phyloP scores from a whole-genome alignment of 208 protist species.

The Herpetomonas samuelpessoai region DNA sequence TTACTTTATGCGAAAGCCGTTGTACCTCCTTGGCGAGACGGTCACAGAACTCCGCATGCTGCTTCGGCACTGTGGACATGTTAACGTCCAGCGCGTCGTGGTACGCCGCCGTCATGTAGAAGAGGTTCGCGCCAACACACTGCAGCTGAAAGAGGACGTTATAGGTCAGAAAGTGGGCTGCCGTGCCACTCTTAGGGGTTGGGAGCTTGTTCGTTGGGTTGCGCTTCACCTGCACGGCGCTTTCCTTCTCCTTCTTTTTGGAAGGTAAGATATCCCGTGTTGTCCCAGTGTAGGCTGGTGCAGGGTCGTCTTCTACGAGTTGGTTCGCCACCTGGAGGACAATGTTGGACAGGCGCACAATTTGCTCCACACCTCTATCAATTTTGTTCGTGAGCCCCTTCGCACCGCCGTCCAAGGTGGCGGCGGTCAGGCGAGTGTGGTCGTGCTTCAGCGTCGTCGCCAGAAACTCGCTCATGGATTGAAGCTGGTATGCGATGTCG shows the following conservation, averaged over 20 bases:
- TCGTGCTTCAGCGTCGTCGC: constrained; percentile 65
- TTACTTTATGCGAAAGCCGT: constrained; percentile 57
- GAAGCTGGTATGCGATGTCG: constrained; percentile 82
- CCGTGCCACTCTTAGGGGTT: constrained; percentile 36
- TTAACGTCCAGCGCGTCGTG: constrained; percentile 48
- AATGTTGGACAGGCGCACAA: constrained; percentile 71
- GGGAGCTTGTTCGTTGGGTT: constrained; percentile 77
- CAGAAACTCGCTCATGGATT: constrained; percentile 65
- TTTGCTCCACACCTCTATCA: constrained; percentile 34
- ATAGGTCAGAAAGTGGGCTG: constrained; percentile 70
- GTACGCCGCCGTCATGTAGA: constrained; percentile 60
- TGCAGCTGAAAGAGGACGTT: constrained; percentile 87
- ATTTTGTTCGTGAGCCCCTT: constrained; percentile 28
- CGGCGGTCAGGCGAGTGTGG: constrained; percentile 35
- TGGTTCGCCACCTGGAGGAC: constrained; percentile 73
- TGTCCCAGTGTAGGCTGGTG: constrained; percentile 18
- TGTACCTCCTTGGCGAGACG: constrained; percentile 48
- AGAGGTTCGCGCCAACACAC: constrained; percentile 65
- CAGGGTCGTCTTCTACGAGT: constrained; percentile 37
- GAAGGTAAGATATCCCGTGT: constrained; percentile 21
- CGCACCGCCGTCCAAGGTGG: constrained; percentile 17
- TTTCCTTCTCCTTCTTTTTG: constrained; percentile 20
- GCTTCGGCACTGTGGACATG: constrained; percentile 40
- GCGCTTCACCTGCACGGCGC: constrained; percentile 20
- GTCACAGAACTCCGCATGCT: constrained; percentile 66